Evolutionary conservation across 2,329 filamentous ascomycete genomes (phyloP).

Genomic region (Juglanconis oblonga): DNA sequence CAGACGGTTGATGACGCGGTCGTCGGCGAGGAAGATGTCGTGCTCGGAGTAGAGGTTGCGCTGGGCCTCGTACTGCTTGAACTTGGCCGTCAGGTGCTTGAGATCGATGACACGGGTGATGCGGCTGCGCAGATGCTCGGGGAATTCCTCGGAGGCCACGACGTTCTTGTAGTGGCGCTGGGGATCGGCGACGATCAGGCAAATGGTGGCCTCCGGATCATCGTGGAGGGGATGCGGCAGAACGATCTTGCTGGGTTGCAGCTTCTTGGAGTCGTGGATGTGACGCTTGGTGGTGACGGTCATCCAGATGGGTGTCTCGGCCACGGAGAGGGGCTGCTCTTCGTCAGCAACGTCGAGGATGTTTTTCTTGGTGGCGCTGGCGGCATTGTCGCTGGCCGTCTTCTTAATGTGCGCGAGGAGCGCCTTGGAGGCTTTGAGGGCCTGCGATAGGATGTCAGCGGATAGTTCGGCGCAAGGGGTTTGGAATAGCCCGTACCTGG

Average conservation of each 20-base stretch:
- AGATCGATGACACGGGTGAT: conserved; percentile 78
- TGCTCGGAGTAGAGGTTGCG: conserved; percentile 81
- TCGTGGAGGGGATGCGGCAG: conserved; percentile 75
- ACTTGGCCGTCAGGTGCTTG: conserved; percentile 77
- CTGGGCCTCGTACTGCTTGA: conserved; percentile 82
- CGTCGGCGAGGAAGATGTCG: conserved; percentile 91
- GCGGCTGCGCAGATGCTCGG: conserved; percentile 60
- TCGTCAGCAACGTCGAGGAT: conserved; percentile 49
- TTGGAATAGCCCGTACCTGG: conserved; percentile 25
- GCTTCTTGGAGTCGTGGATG: conserved; percentile 67
- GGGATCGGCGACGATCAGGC: conserved; percentile 77
- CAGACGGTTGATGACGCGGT: conserved; percentile 73
- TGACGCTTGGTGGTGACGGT: conserved; percentile 64
- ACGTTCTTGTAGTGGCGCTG: conserved; percentile 91
- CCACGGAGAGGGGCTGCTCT: conserved; percentile 31
- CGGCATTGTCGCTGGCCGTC: conserved; percentile 45
- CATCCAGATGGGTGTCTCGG: conserved; percentile 58
- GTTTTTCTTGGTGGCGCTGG: conserved; percentile 51
- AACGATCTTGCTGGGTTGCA: conserved; percentile 81
- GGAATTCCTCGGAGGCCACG: conserved; percentile 70
- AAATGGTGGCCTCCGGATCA: conserved; percentile 67
- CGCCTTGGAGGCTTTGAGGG: conserved; percentile 61
- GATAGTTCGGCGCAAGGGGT: not conserved
- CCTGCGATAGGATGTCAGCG: conserved; percentile 34
- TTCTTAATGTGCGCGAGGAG: conserved; percentile 61